phyloP scores from a whole-genome alignment of 176 grass and related monocot species.

The Phoenix roebelenii region DNA sequence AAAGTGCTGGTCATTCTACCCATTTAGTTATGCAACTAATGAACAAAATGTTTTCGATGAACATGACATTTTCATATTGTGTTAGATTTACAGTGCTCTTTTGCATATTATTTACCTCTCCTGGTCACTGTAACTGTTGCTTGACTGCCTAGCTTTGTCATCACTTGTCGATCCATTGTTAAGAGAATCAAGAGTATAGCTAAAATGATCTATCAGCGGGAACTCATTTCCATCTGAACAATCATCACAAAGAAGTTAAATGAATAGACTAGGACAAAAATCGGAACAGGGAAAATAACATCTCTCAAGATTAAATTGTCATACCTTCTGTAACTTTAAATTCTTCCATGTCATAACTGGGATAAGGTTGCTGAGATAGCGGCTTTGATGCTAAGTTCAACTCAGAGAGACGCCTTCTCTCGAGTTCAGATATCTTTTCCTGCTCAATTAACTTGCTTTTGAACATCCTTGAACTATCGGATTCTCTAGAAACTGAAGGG shows the following conservation, averaged over 20 bases:
- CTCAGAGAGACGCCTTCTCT: constrained; percentile 8
- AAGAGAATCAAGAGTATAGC: neutral
- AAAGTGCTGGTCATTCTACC: too few species aligned
- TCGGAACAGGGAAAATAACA: neutral
- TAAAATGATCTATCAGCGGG: neutral
- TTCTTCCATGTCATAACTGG: neutral
- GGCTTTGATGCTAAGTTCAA: neutral
- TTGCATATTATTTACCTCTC: too few species aligned
- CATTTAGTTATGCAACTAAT: too few species aligned
- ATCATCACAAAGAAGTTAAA: too few species aligned
- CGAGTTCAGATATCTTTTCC: constrained; percentile 3
- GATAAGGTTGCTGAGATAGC: neutral
- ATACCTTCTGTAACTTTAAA: neutral
- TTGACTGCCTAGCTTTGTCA: neutral
- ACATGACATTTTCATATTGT: too few species aligned
- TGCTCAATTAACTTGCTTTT: constrained; percentile 3
- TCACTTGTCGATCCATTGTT: constrained; percentile 1
- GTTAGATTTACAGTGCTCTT: too few species aligned
- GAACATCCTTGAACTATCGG: neutral
- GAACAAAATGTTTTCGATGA: too few species aligned
- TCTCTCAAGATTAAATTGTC: neutral
- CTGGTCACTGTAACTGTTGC: neutral
- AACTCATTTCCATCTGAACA: neutral
- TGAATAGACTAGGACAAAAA: too few species aligned
- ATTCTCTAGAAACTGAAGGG: neutral